Evolutionary conservation across 441 rosid species (phyloP).

Genomic region (Bruguiera hainesii): DNA sequence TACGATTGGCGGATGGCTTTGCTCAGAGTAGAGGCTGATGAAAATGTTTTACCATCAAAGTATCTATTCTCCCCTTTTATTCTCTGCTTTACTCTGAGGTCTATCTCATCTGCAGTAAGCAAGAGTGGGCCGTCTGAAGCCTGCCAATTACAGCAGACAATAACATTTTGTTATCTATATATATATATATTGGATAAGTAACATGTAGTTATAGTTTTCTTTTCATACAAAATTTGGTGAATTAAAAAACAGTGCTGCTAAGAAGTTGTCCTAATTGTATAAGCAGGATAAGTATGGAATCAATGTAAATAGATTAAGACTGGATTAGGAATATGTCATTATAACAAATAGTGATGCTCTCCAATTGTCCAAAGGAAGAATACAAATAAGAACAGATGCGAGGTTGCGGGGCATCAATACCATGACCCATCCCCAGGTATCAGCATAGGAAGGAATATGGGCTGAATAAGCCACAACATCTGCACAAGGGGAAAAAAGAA

Average conservation of each 20-base stretch:
- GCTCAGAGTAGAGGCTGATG: conserved; percentile 48
- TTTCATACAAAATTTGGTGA: no score
- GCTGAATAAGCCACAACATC: conserved; percentile 61
- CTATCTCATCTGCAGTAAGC: conserved; percentile 43
- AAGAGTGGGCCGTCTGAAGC: conserved; percentile 49
- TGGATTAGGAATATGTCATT: no score
- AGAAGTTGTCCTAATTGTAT: no score
- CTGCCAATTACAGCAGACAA: conserved; percentile 20
- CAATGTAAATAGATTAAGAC: no score
- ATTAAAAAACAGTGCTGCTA: no score
- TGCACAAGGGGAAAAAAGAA: conserved; percentile 22
- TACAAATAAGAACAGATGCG: background rate
- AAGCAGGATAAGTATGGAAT: no score
- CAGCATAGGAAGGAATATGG: conserved; percentile 68
- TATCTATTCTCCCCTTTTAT: conserved; percentile 49
- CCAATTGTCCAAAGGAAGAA: no score
- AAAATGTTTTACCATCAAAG: conserved; percentile 50
- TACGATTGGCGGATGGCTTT: conserved; percentile 57
- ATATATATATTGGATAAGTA: background rate
- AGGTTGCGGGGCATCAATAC: conserved; percentile 22
- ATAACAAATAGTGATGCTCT: no score
- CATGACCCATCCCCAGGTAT: conserved; percentile 79
- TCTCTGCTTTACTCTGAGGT: conserved; percentile 43
- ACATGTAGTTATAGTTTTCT: no score
- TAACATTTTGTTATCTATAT: background rate